These are phyloP conservation scores for Lotus japonicus DNA, from an alignment of 306 rosid genomes.

Conservation along the genomic window DNA sequence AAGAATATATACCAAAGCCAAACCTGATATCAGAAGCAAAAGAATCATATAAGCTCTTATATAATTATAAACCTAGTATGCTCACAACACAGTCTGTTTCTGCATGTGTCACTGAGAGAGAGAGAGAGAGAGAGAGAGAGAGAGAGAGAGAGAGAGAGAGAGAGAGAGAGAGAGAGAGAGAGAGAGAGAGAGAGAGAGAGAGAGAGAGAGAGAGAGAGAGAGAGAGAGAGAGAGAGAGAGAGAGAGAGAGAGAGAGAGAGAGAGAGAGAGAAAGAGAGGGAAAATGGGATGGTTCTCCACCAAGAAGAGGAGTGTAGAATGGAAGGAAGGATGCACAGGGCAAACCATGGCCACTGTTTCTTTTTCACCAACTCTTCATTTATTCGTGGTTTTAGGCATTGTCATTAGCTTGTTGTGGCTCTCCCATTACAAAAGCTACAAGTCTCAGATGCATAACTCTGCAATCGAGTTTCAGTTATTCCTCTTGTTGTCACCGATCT, in stretches of 20 bases:
- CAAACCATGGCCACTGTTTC: conserved; percentile 48
- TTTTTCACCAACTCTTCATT: conserved; percentile 55
- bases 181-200: too few relatives aligned
- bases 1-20: conserved; percentile 78
- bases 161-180: too few relatives aligned
- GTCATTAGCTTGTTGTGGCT: conserved; percentile 63
- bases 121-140: too few relatives aligned
- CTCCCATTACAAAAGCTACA: conserved; percentile 32
- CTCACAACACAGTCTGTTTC: neutral
- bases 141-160: too few relatives aligned
- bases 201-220: too few relatives aligned
- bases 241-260: too few relatives aligned
- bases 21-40: conserved; percentile 24
- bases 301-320: conserved; percentile 57
- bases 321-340: conserved; percentile 53
- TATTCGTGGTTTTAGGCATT: conserved; percentile 60
- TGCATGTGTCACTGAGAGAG: neutral
- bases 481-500: conserved; percentile 38
- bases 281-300: conserved; percentile 61
- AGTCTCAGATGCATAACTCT: conserved; percentile 30
- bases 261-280: neutral
- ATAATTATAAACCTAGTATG: conserved; percentile 8
- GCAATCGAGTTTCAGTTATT: conserved; percentile 38
- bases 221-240: too few relatives aligned
- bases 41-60: conserved; percentile 5